phyloP scores from a whole-genome alignment of 164 flowering plant species.

The Sedum album region DNA sequence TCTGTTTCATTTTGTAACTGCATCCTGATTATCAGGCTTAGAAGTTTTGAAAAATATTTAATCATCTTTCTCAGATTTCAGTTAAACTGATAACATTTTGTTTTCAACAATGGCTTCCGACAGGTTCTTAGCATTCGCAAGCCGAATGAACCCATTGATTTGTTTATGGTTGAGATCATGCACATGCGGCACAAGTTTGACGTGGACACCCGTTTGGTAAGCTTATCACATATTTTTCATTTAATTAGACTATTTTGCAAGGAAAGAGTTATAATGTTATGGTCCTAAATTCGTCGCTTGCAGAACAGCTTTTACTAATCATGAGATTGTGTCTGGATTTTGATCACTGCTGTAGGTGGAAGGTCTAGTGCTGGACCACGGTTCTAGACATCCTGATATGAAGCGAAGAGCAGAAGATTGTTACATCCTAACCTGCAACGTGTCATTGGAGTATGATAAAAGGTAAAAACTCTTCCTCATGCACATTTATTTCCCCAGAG shows the following conservation, averaged over 20 bases:
- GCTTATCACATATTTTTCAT: constrained; percentile 8
- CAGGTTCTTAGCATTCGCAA: constrained; percentile 95
- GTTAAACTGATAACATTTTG: background rate
- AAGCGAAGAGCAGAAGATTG: constrained; percentile 94
- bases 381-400: constrained; percentile 99
- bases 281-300: background rate
- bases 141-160: constrained; percentile 81
- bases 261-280: background rate
- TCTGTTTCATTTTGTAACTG: background rate
- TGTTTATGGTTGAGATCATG: constrained; percentile 99
- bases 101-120: background rate
- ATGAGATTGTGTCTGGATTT: background rate
- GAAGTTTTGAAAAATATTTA: background rate
- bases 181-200: constrained; percentile 99
- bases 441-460: constrained; percentile 94
- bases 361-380: constrained; percentile 99
- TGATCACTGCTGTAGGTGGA: constrained; percentile 48
- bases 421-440: constrained; percentile 84
- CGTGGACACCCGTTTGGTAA: constrained; percentile 92
- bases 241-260: background rate
- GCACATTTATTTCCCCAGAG: background rate
- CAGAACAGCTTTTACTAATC: no score
- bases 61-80: no score
- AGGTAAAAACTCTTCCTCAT: constrained; percentile 35
- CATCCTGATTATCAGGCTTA: background rate